A percentile compares a stretch with the other conserved stretches of the same genome.
phyloP scores from a whole-genome alignment of 352 stramenopile species.

The Phytophthora lateralis region DNA sequence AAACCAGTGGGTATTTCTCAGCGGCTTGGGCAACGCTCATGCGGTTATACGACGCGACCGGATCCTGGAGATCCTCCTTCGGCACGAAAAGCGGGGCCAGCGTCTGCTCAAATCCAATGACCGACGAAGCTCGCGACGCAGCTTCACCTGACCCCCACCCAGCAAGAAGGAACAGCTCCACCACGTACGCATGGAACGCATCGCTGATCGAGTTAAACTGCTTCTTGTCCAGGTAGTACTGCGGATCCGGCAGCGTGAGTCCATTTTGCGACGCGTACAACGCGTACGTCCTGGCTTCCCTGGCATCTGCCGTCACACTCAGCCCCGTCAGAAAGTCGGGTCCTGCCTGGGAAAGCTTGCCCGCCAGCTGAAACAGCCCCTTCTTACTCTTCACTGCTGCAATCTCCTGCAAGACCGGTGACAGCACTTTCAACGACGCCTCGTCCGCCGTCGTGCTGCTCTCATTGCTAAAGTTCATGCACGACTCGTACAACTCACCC shows the following conservation, averaged over 20 bases:
- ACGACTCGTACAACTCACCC: conserved; percentile 63
- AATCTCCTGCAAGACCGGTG: conserved; percentile 54
- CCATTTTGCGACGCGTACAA: conserved; percentile 85
- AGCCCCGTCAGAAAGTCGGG: conserved; percentile 86
- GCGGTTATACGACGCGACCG: conserved; percentile 90
- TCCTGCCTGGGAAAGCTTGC: conserved; percentile 53
- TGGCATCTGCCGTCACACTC: conserved; percentile 76
- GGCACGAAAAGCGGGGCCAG: conserved; percentile 87
- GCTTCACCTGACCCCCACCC: conserved; percentile 42
- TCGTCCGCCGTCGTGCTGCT: conserved; percentile 45
- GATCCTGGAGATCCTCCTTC: conserved; percentile 90
- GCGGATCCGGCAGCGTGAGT: conserved; percentile 87
- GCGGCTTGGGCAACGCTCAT: conserved; percentile 67
- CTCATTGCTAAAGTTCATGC: conserved; percentile 63
- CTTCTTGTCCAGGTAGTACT: conserved; percentile 92
- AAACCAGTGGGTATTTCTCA: conserved; percentile 53
- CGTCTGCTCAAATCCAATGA: conserved; percentile 87
- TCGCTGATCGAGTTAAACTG: conserved; percentile 78
- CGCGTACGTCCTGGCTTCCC: conserved; percentile 82
- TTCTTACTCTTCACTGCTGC: conserved; percentile 32
- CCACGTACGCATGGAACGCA: conserved; percentile 81
- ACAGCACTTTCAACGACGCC: conserved; percentile 21
- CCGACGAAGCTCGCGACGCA: conserved; percentile 43
- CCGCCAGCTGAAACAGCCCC: conserved; percentile 57
- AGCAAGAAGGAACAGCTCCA: conserved; percentile 72